A percentile compares a stretch with the other conserved stretches of the same genome.
Conservation (phyloP, 2,329 filamentous ascomycete genomes). For the Emergomyces orientalis region DNA sequence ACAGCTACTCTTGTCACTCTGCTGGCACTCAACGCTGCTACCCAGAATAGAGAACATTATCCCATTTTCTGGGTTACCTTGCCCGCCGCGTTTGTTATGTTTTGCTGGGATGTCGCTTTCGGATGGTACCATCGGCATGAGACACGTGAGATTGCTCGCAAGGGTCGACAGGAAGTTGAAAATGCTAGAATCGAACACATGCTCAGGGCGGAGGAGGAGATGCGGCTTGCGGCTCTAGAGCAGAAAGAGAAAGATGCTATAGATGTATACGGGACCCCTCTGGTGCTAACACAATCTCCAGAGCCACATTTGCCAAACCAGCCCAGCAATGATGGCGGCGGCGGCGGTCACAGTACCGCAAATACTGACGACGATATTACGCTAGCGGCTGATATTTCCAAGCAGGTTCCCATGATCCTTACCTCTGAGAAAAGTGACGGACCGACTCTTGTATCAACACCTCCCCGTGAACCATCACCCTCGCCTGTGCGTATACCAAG, state of each 20-base stretch:
- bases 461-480: constrained; percentile 12
- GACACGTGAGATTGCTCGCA: constrained; percentile 53
- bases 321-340: constrained; percentile 1
- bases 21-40: constrained; percentile 55
- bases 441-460: not conserved
- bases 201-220: constrained; percentile 27
- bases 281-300: constrained; percentile 1
- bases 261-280: constrained; percentile 9
- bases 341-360: not conserved
- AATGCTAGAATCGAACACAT: constrained; percentile 34
- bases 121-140: constrained; percentile 56
- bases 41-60: constrained; percentile 40
- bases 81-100: constrained; percentile 59
- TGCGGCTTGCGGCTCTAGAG: constrained; percentile 5
- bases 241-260: constrained; percentile 14
- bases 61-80: constrained; percentile 61
- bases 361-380: constrained; percentile 12
- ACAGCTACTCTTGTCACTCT: constrained; percentile 56
- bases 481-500: constrained; percentile 13
- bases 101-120: constrained; percentile 55
- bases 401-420: not conserved
- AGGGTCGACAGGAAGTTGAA: constrained; percentile 45
- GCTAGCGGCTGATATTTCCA: constrained; percentile 6
- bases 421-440: constrained; percentile 8
- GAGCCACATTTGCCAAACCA: constrained; percentile 11